These are phyloP conservation scores for Colletotrichum musae DNA, from an alignment of 2,329 filamentous ascomycete genomes.

Conservation along the genomic window DNA sequence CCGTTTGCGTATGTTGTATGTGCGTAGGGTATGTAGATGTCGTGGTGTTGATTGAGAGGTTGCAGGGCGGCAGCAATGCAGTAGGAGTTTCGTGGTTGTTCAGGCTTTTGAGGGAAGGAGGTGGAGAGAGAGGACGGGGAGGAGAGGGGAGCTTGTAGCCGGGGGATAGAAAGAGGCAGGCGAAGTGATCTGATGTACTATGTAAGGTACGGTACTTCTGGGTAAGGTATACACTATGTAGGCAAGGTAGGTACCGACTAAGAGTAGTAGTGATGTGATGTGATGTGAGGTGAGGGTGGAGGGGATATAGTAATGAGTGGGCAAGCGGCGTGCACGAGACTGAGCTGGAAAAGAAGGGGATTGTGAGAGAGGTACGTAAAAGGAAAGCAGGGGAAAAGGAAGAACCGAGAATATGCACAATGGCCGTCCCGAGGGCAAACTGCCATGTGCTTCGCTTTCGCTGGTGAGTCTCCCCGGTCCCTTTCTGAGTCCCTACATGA, in stretches of 20 bases:
- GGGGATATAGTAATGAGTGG: conserved; percentile 35
- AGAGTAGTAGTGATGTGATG: conserved; percentile 20
- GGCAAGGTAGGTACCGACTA: too few relatives aligned
- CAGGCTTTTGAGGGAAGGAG: conserved; percentile 11
- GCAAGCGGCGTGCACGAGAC: conserved; percentile 26
- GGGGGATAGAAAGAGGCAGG: neutral
- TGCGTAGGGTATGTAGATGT: conserved; percentile 4
- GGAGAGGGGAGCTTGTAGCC: neutral
- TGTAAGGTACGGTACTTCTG: too few relatives aligned
- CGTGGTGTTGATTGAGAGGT: conserved; percentile 6
- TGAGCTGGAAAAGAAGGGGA: conserved; percentile 17
- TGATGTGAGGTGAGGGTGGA: conserved; percentile 34
- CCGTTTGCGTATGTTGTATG: conserved; percentile 34
- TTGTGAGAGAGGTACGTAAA: conserved; percentile 33
- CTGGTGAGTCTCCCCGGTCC: too few relatives aligned
- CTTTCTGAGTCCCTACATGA: too few relatives aligned
- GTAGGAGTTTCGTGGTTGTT: neutral
- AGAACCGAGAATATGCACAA: conserved; percentile 14
- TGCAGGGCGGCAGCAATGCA: neutral
- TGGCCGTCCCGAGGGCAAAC: conserved; percentile 25
- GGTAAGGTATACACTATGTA: too few relatives aligned
- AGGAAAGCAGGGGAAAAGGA: conserved; percentile 25
- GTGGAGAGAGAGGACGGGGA: neutral
- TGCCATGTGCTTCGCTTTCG: neutral
- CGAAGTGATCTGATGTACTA: neutral